These are phyloP conservation scores for Tillandsia leiboldiana DNA, from an alignment of 176 grass and related monocot species.

Conservation along the genomic window DNA sequence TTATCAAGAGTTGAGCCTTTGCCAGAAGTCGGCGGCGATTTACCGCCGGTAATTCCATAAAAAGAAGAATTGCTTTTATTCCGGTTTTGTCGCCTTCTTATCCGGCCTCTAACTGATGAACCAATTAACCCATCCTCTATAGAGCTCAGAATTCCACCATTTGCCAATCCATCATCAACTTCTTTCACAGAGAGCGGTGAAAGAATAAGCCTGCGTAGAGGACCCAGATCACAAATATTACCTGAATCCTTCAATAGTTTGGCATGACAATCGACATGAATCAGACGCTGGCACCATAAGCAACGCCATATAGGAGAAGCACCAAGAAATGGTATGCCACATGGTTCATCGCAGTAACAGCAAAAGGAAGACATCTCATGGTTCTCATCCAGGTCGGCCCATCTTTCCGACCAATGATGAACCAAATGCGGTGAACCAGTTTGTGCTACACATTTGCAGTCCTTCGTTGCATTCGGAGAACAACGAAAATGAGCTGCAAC, in stretches of 20 bases:
- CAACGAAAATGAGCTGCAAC: slow-evolving; percentile 50
- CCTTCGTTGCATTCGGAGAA: slow-evolving; percentile 27
- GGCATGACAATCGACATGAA: slow-evolving; percentile 80
- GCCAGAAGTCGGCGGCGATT: slow-evolving; percentile 14
- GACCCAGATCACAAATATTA: slow-evolving; percentile 64
- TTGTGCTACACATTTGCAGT: slow-evolving; percentile 77
- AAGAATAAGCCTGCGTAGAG: slow-evolving; percentile 52
- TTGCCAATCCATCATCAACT: slow-evolving; percentile 30
- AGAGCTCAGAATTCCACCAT: slow-evolving; percentile 38
- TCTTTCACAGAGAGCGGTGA: slow-evolving; percentile 77
- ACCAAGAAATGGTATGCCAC: slow-evolving; percentile 55
- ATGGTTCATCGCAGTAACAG: slow-evolving; percentile 66
- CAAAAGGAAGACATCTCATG: slow-evolving; percentile 55
- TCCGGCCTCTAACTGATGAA: slow-evolving; percentile 35
- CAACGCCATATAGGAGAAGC: slow-evolving; percentile 86
- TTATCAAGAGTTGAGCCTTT: slow-evolving; percentile 34
- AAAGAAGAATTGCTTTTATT: slow-evolving; percentile 41
- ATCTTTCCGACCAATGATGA: slow-evolving; percentile 92
- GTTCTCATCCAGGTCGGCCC: slow-evolving; percentile 51
- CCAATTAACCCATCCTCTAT: slow-evolving; percentile 42
- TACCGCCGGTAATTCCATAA: slow-evolving; percentile 10
- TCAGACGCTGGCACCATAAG: slow-evolving; percentile 76
- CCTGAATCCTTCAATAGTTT: slow-evolving; percentile 48
- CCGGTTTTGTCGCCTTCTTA: slow-evolving; percentile 32
- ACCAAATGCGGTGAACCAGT: slow-evolving; percentile 38